phyloP scores from a whole-genome alignment of 2,329 filamentous ascomycete species.

The Pseudogymnoascus verrucosus region DNA sequence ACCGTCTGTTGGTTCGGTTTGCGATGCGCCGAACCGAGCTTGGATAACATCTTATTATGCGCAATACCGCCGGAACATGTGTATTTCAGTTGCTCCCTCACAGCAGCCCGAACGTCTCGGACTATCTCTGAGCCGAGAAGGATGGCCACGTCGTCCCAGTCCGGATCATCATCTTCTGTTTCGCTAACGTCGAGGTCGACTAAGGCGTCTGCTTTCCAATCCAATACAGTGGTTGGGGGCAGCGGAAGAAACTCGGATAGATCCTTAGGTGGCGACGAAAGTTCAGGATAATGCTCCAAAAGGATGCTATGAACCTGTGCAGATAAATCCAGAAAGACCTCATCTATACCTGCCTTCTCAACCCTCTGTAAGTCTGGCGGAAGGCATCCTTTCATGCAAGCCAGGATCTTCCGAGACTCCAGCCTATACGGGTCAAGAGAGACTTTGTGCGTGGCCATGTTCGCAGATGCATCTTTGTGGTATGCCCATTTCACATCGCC shows the following conservation, averaged over 20 bases:
- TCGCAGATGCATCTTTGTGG: conserved; percentile 66
- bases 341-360: conserved; percentile 92
- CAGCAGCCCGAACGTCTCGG: conserved; percentile 58
- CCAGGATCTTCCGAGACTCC: conserved; percentile 75
- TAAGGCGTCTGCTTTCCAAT: conserved; percentile 79
- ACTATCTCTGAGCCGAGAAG: conserved; percentile 85
- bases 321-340: conserved; percentile 89
- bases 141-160: conserved; percentile 93
- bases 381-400: conserved; percentile 65
- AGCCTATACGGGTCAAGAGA: conserved; percentile 86
- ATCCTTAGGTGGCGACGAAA: conserved; percentile 61
- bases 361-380: conserved; percentile 60
- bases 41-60: conserved; percentile 90
- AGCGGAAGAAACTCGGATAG: conserved; percentile 62
- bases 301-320: conserved; percentile 71
- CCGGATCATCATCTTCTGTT: conserved; percentile 70
- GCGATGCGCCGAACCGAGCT: conserved; percentile 82
- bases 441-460: conserved; percentile 86
- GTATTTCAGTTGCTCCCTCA: conserved; percentile 68
- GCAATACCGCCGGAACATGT: conserved; percentile 89
- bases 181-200: conserved; percentile 67
- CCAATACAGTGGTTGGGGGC: conserved; percentile 64
- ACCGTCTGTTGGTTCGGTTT: conserved; percentile 94
- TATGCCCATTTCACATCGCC: conserved; percentile 91
- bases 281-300: conserved; percentile 67